Base-by-base conservation (phyloP, 768 basidiomycete genomes). In the Gloeophyllum trabeum region DNA sequence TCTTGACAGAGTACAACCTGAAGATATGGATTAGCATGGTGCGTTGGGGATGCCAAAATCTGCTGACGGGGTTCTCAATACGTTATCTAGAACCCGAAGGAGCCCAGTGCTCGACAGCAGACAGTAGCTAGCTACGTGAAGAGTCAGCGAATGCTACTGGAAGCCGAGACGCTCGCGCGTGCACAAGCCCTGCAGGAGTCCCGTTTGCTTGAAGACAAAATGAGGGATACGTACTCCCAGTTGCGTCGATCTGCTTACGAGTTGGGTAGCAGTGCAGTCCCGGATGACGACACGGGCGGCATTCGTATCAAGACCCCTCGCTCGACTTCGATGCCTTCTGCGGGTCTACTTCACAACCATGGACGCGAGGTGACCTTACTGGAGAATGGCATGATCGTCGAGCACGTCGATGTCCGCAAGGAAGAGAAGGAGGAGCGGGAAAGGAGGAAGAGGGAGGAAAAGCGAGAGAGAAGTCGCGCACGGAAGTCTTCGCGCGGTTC, bases 351-450 rank as follows among this genome's bases (percentile, higher is more conserved):
- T 21, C 73, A 71, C 23, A 67, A 64, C 18, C 71, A 76, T 42
- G 77, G 78, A 30, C 73, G 83, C 24, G 83, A 90, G 43, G 70
- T 87, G 12, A 86, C 87, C 0, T 64, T 92, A 6, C 72, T 93
- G 18, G 83, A 90, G 59, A 91, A 87, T 48, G 88, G 88, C 3
- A 79, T 92, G 71, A 85, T 90, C 41, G 81, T 91, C 5, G 90
- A 93, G 51, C 83, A 86, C 46, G 82, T 92, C 26, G 76, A 92
- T 57, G 75, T 92, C 16, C 75, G 79, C 24, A 79, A 69, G 48
- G 86, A 88, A 58, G 87, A 87, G 57, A 73, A 65, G 44, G 85
- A 86, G 48, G 82, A 78, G 26, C 72, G 74, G 35, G 81, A 85
- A 35, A 76, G 83, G 21, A 67, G 70, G 44, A 75, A 74, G 45